Evolutionary conservation across 768 basidiomycete species (phyloP), one percentile per base, ranked within the genome.

Genomic region (Mycena rebaudengoi): DNA sequence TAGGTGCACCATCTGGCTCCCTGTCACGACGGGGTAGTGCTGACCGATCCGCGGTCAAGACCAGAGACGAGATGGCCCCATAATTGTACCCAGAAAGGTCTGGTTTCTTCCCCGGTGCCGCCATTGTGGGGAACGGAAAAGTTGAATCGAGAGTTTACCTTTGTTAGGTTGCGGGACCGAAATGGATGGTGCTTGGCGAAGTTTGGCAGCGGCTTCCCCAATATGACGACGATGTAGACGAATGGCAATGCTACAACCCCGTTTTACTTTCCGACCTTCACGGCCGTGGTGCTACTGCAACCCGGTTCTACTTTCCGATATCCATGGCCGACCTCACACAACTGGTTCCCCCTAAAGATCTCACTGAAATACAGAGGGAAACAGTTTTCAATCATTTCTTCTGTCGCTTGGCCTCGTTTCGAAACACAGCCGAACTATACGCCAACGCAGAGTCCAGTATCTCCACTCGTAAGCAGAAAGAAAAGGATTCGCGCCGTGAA

Each of bases 1-100:
- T 96, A 11, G 96, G 94, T 8, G 95, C 94, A 65, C 98, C 97
- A 82, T 98, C 96, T 7, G 96, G 96, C 75, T 99, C 97, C 80
- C 93, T 93, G 84, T 96, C 94, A 65, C 96, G 85, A 46, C 95
- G 86, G 20, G 93, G 93, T 51, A 95, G 79, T 2, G 84, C 86
- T 52, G 92, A 91, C 55, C 90, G 83, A 79, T 94, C 91, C 13
- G 97, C 94, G n/a, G 93, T 96, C 72, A 98, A 84, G 44, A 99
- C 97, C 43, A 98, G 86, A 21, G 94, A 96, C 28, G 95, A 95
- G 73, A 98, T 96, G 56, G 94, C 94, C 45, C 91, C 89, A 85
- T 99, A 98, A 82, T 98, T 98, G 87, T 96, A 98, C 25, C 65
- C 65, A 21, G 65, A 66, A 44, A 66, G 60, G 50, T 66, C 65